These are phyloP conservation scores for Mycena venus DNA, from an alignment of 768 basidiomycete genomes.

Conservation along the genomic window DNA sequence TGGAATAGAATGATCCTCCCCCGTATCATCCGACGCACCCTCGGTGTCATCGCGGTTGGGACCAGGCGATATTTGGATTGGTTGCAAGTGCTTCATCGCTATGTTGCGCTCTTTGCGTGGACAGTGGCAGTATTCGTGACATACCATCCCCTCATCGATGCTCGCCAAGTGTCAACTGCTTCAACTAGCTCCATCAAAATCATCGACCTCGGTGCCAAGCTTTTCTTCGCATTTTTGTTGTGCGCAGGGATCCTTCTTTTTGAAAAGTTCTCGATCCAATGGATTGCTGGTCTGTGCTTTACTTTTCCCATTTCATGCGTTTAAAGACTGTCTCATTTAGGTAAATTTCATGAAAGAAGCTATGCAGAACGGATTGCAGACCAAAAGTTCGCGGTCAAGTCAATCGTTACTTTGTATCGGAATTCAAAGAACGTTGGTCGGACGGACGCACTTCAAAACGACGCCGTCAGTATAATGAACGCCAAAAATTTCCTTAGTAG, in stretches of 20 bases:
- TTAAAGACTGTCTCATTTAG: neutral
- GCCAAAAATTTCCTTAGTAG: slow-evolving; percentile 77
- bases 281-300: slow-evolving; percentile 67
- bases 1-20: slow-evolving; percentile 63
- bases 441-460: slow-evolving; percentile 68
- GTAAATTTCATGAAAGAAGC: slow-evolving; percentile 83
- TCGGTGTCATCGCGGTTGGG: slow-evolving; percentile 82
- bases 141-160: slow-evolving; percentile 77
- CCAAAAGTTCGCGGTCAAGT: slow-evolving; percentile 83
- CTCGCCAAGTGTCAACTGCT: slow-evolving; percentile 48
- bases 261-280: slow-evolving; percentile 90
- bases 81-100: slow-evolving; percentile 73
- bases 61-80: slow-evolving; percentile 86
- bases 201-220: slow-evolving; percentile 69
- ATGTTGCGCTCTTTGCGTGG: slow-evolving; percentile 80
- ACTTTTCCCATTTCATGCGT: neutral
- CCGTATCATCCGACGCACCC: slow-evolving; percentile 65
- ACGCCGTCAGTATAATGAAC: slow-evolving; percentile 55
- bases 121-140: slow-evolving; percentile 75
- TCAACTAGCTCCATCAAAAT: slow-evolving; percentile 51
- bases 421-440: slow-evolving; percentile 83
- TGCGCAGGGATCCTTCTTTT: slow-evolving; percentile 78
- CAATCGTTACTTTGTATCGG: slow-evolving; percentile 82
- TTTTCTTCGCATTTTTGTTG: slow-evolving; percentile 81
- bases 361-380: slow-evolving; percentile 87